phyloP scores from a whole-genome alignment of 108 stramenopile species.

The Nitzschia sp. region DNA sequence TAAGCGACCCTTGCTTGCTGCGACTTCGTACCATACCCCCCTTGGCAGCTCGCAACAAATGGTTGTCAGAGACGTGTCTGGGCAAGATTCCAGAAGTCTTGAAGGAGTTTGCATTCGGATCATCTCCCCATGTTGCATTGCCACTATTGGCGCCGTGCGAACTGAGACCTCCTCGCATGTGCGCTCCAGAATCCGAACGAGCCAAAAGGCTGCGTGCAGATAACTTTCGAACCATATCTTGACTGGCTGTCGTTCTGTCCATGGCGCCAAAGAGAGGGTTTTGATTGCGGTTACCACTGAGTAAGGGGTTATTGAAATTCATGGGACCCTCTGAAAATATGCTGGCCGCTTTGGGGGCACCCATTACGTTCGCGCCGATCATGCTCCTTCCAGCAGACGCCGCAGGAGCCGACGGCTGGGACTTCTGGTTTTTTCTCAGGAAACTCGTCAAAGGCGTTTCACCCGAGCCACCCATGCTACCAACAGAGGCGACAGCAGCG shows the following conservation, averaged over 20 bases:
- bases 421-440: constrained; percentile 15
- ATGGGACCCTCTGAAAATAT: constrained; percentile 7
- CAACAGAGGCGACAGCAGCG: constrained; percentile 11
- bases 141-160: neutral
- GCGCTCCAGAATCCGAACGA: neutral
- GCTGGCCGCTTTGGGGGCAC: constrained; percentile 6
- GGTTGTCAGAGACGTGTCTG: constrained; percentile 25
- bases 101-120: constrained; percentile 4
- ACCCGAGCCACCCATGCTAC: neutral
- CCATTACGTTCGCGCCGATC: neutral
- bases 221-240: constrained; percentile 9
- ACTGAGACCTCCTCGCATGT: neutral
- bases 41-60: constrained; percentile 26
- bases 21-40: constrained; percentile 9
- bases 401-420: neutral
- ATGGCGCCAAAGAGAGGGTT: neutral
- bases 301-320: constrained; percentile 3
- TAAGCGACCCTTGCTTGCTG: constrained; percentile 6
- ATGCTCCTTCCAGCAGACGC: constrained; percentile 3
- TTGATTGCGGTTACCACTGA: neutral
- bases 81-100: constrained; percentile 29
- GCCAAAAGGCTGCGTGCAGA: constrained; percentile 2
- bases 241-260: constrained; percentile 4
- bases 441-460: constrained; percentile 34
- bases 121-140: constrained; percentile 12